phyloP scores from a whole-genome alignment of 2,329 filamentous ascomycete species.

The Phaeosphaeria sp. region DNA sequence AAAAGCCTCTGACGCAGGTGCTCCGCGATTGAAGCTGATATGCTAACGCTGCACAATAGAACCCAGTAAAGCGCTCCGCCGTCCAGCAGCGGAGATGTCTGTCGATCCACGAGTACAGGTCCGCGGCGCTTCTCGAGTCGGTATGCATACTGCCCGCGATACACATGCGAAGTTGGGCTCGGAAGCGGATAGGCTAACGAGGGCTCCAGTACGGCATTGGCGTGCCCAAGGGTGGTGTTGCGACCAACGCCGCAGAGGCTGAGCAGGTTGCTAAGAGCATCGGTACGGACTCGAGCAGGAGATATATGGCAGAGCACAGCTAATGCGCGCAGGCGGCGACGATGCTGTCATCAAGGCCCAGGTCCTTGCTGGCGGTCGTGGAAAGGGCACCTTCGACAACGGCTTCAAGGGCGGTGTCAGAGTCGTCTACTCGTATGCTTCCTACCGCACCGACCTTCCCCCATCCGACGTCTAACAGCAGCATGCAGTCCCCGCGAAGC shows the following conservation, averaged over 20 bases:
- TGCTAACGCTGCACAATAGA: constrained; percentile 58
- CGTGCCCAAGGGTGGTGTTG: constrained; percentile 88
- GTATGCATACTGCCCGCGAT: constrained; percentile 50
- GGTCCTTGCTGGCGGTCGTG: constrained; percentile 95
- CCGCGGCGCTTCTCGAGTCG: constrained; percentile 83
- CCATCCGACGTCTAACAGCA: constrained; percentile 17
- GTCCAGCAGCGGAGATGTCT: constrained; percentile 85
- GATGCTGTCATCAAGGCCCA: constrained; percentile 99
- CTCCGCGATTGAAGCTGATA: constrained; percentile 26
- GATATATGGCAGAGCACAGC: constrained; percentile 25
- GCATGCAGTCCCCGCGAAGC: constrained; percentile 76
- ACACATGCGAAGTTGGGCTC: constrained; percentile 6
- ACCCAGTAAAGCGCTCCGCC: constrained; percentile 62
- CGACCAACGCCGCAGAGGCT: constrained; percentile 82
- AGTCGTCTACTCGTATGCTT: constrained; percentile 88
- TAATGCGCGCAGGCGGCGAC: constrained; percentile 67
- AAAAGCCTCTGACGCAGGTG: constrained; percentile 42
- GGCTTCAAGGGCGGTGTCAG: constrained; percentile 98
- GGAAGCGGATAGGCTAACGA: constrained; percentile 30
- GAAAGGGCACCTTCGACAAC: constrained; percentile 98
- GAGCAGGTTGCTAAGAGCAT: constrained; percentile 91
- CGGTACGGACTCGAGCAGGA: constrained; percentile 59
- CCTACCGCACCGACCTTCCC: constrained; percentile 4
- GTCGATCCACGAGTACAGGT: constrained; percentile 98
- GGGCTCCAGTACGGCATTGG: constrained; percentile 83